Evolutionary conservation across 805 yeast species (phyloP).

Genomic region (Candida caryicola): DNA sequence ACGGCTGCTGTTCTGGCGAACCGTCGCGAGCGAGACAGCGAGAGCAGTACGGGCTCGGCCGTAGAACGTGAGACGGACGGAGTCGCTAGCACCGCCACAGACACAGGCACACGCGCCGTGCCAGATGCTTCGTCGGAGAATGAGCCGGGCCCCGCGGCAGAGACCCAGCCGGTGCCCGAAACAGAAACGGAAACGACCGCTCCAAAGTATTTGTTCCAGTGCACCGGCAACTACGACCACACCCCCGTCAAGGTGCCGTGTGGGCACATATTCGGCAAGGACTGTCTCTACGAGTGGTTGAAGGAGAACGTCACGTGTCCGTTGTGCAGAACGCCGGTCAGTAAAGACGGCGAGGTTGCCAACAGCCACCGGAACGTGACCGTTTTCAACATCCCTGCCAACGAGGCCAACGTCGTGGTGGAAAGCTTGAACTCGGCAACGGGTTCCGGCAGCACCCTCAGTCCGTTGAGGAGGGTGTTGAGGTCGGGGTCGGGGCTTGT

Average conservation of each 20-base stretch:
- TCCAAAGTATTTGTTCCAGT: constrained; percentile 18
- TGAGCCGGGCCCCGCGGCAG: neutral
- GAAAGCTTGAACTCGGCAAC: neutral
- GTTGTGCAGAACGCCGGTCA: constrained; percentile 59
- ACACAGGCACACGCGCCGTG: too few relatives aligned
- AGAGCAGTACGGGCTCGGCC: neutral
- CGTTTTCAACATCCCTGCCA: neutral
- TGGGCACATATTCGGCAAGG: constrained; percentile 79
- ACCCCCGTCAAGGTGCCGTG: constrained; percentile 77
- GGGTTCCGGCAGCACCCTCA: neutral
- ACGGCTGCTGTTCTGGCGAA: constrained; percentile 3
- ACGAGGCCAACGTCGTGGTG: neutral
- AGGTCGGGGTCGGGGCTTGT: constrained; percentile 11
- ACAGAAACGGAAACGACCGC: neutral
- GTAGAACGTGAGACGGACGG: too few relatives aligned
- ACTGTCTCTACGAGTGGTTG: constrained; percentile 86
- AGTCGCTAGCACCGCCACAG: neutral
- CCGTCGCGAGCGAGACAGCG: neutral
- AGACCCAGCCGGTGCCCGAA: neutral
- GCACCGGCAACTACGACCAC: constrained; percentile 41
- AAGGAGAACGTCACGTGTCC: constrained; percentile 77
- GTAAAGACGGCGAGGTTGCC: neutral
- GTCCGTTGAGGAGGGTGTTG: constrained; percentile 5
- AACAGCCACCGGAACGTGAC: neutral
- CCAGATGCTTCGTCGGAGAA: neutral